Evolutionary conservation across 2,329 filamentous ascomycete genomes (phyloP).

Genomic region (Dactylonectria macrodidyma): DNA sequence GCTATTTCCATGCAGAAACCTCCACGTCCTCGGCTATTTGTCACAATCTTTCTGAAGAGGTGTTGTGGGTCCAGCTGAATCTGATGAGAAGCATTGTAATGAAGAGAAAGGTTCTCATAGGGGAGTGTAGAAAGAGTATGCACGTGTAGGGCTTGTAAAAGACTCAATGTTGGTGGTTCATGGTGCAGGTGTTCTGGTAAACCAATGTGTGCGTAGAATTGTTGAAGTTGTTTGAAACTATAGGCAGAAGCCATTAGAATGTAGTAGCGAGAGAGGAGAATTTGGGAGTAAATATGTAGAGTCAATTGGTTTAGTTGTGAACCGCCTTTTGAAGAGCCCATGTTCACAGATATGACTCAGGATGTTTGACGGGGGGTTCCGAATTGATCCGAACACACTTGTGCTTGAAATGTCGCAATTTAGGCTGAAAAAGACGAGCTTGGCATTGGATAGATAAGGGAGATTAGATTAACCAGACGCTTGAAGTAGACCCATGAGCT

Average conservation of each 20-base stretch:
- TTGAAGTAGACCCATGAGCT: neutral
- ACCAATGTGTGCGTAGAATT: conserved; percentile 31
- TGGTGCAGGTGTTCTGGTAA: conserved; percentile 27
- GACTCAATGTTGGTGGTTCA: conserved; percentile 25
- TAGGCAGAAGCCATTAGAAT: conserved; percentile 35
- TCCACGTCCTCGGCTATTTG: conserved; percentile 59
- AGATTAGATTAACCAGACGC: neutral
- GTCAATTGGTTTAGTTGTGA: neutral
- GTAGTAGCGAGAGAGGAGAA: neutral
- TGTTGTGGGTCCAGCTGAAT: conserved; percentile 61
- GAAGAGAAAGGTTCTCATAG: conserved; percentile 70
- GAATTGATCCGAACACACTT: neutral
- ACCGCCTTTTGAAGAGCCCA: neutral
- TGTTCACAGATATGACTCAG: conserved; percentile 15
- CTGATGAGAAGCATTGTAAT: conserved; percentile 60
- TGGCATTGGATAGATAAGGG: neutral
- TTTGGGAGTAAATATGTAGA: neutral
- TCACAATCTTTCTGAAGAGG: conserved; percentile 66
- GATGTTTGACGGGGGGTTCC: conserved; percentile 23
- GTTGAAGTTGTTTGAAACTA: conserved; percentile 33
- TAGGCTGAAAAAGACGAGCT: conserved; percentile 23
- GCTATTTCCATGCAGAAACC: conserved; percentile 75
- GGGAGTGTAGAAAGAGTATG: conserved; percentile 57
- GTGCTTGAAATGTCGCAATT: conserved; percentile 29
- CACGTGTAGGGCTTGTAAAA: conserved; percentile 37